Percentiles rank a stretch among this genome's conserved stretches.
Evolutionary conservation across 2,329 filamentous ascomycete genomes (phyloP).

Genomic region (Penicillium sp.): DNA sequence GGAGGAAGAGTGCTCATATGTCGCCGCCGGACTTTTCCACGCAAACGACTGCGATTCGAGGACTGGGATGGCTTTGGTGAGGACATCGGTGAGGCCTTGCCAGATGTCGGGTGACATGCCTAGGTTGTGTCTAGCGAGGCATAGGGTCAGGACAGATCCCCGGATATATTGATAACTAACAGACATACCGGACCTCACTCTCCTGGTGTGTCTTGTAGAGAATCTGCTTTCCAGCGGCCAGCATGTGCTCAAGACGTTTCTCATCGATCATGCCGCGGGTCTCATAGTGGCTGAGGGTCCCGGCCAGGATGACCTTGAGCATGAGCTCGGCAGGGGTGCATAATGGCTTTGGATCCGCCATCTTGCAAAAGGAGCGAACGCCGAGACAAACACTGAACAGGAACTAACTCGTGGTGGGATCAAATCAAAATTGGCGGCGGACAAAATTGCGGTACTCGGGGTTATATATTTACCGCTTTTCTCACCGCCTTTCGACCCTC

Average conservation of each 20-base stretch:
- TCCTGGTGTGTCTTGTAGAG: conserved; percentile 56
- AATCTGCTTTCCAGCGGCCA: conserved; percentile 58
- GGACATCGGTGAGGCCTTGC: conserved; percentile 55
- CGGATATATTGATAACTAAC: not conserved
- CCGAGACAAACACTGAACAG: not conserved
- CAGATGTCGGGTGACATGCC: conserved; percentile 56
- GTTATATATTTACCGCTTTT: conserved; percentile 2
- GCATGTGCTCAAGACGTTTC: conserved; percentile 53
- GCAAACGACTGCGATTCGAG: conserved; percentile 60
- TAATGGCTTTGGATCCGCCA: conserved; percentile 37
- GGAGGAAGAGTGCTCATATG: conserved; percentile 56
- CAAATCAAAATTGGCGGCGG: conserved; percentile 7
- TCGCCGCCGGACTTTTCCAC: conserved; percentile 54
- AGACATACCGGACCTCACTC: conserved; percentile 49
- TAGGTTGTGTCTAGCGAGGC: conserved; percentile 48
- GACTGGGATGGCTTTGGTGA: conserved; percentile 57
- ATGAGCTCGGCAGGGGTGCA: conserved; percentile 47
- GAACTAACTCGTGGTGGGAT: conserved; percentile 11
- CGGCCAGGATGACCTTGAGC: conserved; percentile 46
- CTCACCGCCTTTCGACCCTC: conserved; percentile 5
- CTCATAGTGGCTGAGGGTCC: conserved; percentile 56
- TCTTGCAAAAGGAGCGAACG: conserved; percentile 18
- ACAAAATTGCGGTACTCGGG: conserved; percentile 3
- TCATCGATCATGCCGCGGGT: conserved; percentile 57
- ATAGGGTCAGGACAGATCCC: conserved; percentile 1